Base-by-base conservation (phyloP, 345 rosid species). In the Cardamine resedifolia region DNA sequence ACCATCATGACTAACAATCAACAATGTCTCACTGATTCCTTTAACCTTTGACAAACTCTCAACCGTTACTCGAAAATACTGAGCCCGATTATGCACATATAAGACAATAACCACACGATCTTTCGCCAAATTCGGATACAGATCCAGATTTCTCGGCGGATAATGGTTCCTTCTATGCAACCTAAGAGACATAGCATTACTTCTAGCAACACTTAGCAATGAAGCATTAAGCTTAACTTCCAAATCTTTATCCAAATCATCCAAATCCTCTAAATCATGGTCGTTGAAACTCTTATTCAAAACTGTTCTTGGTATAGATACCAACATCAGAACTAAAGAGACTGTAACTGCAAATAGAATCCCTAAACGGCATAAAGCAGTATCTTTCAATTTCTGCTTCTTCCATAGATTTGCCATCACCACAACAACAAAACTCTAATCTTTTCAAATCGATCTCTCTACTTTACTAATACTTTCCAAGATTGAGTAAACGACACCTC, bases 1-100 rank as follows among this genome's bases (percentile, higher is more conserved):
- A 49, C 97, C 99, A 77, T 92, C 99, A 76, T 91, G 99, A 65
- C 98, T 95, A 75, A 92, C 91, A 75, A 95, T 81, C 75, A 95
- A 82, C 51, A 95, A 70, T 2, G 99, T 91, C 83, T 95, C 98
- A 23, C 82, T 81, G 21, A 92, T 95, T 27, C 99, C 99, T 53
- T 73, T 82, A 31, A 95, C 97, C 58, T 78, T 82, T 1, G 99
- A 86, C 79, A 95, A 85, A 83, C 94, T 90, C 50, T 88, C 78
- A 23, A 95, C 86, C 16, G 88, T 96, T 12, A 87, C 89, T 76
- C 77, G 74, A 24, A 95, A 86, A 80, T 95, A 91, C 69, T 91
- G 96, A 19, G 98, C 91, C 56, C 99, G 81, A 65, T 95, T 90
- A 66, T 95, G 99, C 50, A 95, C 98, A 64, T 92, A 95, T 18